Evolutionary conservation across 257 asterid genomes (phyloP), one percentile per base, ranked within the genome.

Genomic region (Galeopsis tetrahit): DNA sequence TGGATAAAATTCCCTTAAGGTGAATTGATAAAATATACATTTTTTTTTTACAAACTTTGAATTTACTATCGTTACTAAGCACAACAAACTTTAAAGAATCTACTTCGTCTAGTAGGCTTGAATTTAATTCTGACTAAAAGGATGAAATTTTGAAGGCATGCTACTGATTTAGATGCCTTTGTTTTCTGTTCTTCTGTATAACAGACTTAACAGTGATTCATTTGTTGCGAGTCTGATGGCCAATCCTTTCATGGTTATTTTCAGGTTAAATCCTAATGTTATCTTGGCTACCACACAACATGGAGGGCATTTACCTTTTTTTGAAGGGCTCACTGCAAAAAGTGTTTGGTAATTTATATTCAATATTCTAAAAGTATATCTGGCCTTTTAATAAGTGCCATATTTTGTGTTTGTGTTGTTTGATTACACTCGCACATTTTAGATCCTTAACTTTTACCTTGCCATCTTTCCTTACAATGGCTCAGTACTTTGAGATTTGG

Each of bases 241-340:
- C 36, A 36, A 51, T 76, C 42, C 17, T 7, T 49, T 40, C 7
- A 21, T 74, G 63, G 21, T 55, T 49, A 33, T 70, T 31, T 79
- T 55, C 81, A 92, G 97, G 94, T 83, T 78, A 65, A 92, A 88
- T 78, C 68, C 81, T 68, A 92, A 89, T 72, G 79, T 92, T 38
- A 74, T 92, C 73, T 80, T 92, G 81, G 97, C 92, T 51, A 87
- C 91, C 35, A 92, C 97, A 4, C 79, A 80, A 75, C 96, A 89
- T 73, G 97, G 97, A 73, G 96, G 96, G 56, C 97, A 92, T 78
- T 72, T 92, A 58, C 96, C 92, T 36, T 92, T 75, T 79, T 92
- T 84, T 77, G 97, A 89, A 86, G 97, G 97, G 66, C 65, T 88
- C 11, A 66, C 89, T 72, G 97, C 96, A 68, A 84, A 60, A 73